Evolutionary conservation across 345 rosid genomes (phyloP), one percentile per base, ranked within the genome.

Genomic region (Conringia planisiliqua): DNA sequence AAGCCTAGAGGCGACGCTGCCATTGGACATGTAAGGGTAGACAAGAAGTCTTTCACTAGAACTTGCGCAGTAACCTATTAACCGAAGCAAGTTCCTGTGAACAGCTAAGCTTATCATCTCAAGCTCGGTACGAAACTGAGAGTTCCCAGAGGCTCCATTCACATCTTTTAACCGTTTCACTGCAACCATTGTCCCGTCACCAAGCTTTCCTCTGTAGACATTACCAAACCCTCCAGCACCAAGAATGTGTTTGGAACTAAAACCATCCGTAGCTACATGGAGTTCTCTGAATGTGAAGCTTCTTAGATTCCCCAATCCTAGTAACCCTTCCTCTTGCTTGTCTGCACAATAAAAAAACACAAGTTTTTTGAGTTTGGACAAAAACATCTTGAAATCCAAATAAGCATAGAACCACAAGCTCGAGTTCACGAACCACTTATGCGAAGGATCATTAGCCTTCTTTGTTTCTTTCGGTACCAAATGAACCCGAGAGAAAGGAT

Each of bases 61-160:
- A 42, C 90, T 88, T n/a, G 80, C 86, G 47, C 98, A 91, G 62
- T 86, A 94, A 61, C 98, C 98, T 10, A 87, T 83, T 68, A 94
- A 75, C 58, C 89, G 84, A 7, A 94, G 91, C 82, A 94, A 70
- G 75, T 94, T 87, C 54, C 96, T 78, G 55, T 94, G 98, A 72
- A 94, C 97, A 0, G 97, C 98, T 81, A 94, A 86, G 83, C 97
- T 94, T 74, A 94, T 91, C 96, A 94, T 91, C 81, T 87, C 97
- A 78, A 94, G 76, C 72, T 94, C 98, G 2, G 97, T 94, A 66
- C 89, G 84, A 80, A 94, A 94, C 79, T 91, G 98, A 7, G 92
- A 85, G 7, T 91, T 95, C 35, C 97, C 97, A 36, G 87, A 78
- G 13, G 87, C 67, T 59, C 97, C 98, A 6, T 85, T 82, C 47